Evolutionary conservation across 148 eudicot genomes (phyloP).

Genomic region (Heliamphora exappendiculata): DNA sequence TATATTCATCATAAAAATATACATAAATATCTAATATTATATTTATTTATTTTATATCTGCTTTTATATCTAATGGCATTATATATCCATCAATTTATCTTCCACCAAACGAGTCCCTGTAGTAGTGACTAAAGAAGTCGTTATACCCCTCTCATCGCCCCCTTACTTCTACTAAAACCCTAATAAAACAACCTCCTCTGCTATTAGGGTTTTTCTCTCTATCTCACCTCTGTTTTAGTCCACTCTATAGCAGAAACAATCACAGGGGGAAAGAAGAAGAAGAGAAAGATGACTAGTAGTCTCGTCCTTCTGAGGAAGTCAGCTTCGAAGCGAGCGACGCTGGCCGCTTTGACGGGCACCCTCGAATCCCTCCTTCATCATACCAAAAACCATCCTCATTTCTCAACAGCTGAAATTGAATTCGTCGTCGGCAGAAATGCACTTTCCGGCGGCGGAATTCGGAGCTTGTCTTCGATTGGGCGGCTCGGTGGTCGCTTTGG

Average conservation of each 20-base stretch:
- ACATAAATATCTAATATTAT: too few relatives aligned
- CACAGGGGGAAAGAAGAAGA: neutral
- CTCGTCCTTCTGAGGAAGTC: constrained; percentile 7
- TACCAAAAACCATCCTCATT: neutral
- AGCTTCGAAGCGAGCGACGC: constrained; percentile 9
- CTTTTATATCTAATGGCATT: too few relatives aligned
- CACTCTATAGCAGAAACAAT: neutral
- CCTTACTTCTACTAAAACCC: constrained; percentile 4
- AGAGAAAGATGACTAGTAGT: neutral
- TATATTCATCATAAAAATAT: too few relatives aligned
- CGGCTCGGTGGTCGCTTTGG: neutral
- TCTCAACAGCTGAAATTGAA: neutral
- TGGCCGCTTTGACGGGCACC: constrained; percentile 19
- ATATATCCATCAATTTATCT: too few relatives aligned
- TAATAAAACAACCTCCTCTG: constrained; percentile 1
- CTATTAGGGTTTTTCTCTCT: neutral
- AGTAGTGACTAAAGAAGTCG: too few relatives aligned
- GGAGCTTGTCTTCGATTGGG: neutral
- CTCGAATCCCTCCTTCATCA: constrained; percentile 6
- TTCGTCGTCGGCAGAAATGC: neutral
- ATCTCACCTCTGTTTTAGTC: neutral
- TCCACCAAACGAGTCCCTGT: too few relatives aligned
- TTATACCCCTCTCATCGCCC: too few relatives aligned
- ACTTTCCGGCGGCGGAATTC: neutral
- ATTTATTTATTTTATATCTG: too few relatives aligned